phyloP scores from a whole-genome alignment of 306 rosid genomes.

The Fagus crenata region DNA sequence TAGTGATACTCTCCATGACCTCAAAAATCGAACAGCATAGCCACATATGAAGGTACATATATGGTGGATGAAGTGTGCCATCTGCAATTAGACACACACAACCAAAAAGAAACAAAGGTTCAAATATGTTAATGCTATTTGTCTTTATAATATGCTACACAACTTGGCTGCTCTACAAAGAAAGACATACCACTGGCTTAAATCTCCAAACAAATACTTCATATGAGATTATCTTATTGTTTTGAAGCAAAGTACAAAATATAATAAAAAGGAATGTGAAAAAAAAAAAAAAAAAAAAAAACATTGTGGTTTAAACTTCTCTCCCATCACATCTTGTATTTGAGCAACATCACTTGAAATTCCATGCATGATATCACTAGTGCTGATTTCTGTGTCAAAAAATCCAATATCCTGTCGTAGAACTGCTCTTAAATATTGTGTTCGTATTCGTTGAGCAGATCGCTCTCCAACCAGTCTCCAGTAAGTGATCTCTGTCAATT shows the following conservation, averaged over 20 bases:
- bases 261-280: not conserved
- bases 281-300: not conserved
- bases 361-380: slow-evolving; percentile 91
- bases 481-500: slow-evolving; percentile 79
- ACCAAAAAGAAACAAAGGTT: not conserved
- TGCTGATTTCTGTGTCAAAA: slow-evolving; percentile 61
- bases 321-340: slow-evolving; percentile 95
- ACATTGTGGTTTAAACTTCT: slow-evolving; percentile 56
- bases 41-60: slow-evolving; percentile 82
- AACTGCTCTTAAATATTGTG: slow-evolving; percentile 64
- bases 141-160: no score
- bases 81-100: slow-evolving; percentile 46
- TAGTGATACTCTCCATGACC: slow-evolving; percentile 79
- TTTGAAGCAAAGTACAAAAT: not conserved
- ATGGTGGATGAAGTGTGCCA: slow-evolving; percentile 84
- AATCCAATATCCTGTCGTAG: slow-evolving; percentile 75
- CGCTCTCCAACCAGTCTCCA: slow-evolving; percentile 95
- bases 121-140: not conserved
- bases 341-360: slow-evolving; percentile 93
- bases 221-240: not conserved
- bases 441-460: slow-evolving; percentile 79
- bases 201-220: no score
- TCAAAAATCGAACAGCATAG: slow-evolving; percentile 66
- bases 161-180: no score
- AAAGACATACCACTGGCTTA: no score